phyloP scores from a whole-genome alignment of 768 basidiomycete species.

The Tulasnella sp. region DNA sequence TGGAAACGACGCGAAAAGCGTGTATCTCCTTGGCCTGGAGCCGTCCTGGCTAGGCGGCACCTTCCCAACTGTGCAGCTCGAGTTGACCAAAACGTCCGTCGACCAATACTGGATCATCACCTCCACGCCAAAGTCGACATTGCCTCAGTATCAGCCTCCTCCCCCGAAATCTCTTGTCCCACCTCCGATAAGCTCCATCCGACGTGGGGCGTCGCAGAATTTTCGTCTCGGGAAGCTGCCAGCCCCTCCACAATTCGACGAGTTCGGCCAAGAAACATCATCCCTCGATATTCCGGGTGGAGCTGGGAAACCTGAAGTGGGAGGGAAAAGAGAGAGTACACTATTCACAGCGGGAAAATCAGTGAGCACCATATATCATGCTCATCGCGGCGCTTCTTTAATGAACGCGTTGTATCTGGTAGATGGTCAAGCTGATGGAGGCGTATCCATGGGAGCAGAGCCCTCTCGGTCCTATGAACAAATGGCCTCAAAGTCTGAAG shows the following conservation, averaged over 20 bases:
- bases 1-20: background rate
- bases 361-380: background rate
- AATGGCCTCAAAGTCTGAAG: constrained; percentile 18
- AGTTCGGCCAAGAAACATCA: background rate
- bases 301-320: background rate
- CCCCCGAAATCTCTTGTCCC: background rate
- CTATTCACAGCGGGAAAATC: background rate
- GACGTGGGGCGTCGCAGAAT: constrained; percentile 1
- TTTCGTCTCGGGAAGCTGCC: background rate
- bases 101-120: constrained; percentile 20
- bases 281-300: background rate
- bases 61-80: constrained; percentile 8
- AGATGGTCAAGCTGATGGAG: constrained; percentile 18
- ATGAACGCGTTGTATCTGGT: background rate
- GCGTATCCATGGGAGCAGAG: constrained; percentile 20
- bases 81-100: constrained; percentile 18
- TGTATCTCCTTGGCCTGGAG: constrained; percentile 16
- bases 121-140: constrained; percentile 15
- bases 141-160: constrained; percentile 13
- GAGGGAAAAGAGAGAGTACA: background rate
- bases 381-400: too few relatives aligned
- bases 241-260: background rate
- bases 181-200: background rate
- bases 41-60: constrained; percentile 17
- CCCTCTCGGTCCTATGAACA: constrained; percentile 14